phyloP scores from a whole-genome alignment of 2,329 filamentous ascomycete species.

The Chrysosporium queenslandicum region DNA sequence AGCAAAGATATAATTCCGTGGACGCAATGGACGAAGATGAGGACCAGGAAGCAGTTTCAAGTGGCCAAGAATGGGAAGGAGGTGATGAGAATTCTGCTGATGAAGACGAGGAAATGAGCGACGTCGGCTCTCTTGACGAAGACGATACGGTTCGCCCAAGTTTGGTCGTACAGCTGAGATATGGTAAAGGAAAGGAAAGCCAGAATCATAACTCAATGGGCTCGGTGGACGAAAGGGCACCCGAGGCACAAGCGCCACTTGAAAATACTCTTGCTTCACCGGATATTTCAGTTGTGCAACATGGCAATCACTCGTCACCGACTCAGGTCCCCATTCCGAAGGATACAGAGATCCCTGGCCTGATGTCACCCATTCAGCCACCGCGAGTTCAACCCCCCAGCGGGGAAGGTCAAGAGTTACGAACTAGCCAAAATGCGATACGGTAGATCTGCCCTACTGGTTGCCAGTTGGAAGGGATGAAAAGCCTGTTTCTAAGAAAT shows the following conservation, averaged over 20 bases:
- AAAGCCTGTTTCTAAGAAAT: neutral
- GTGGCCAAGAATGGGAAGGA: slow-evolving; percentile 59
- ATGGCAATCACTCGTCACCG: neutral
- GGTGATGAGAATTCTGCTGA: slow-evolving; percentile 60
- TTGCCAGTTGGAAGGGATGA: neutral
- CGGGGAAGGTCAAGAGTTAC: neutral
- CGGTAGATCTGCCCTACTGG: neutral
- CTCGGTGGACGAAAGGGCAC: neutral
- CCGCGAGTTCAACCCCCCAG: neutral
- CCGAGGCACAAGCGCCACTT: neutral
- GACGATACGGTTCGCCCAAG: slow-evolving; percentile 49
- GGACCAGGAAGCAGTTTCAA: slow-evolving; percentile 50
- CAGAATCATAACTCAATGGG: neutral
- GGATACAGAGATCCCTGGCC: neutral
- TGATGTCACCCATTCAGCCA: neutral
- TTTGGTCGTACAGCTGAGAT: slow-evolving; percentile 62
- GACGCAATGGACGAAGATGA: slow-evolving; percentile 61
- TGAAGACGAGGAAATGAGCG: slow-evolving; percentile 35
- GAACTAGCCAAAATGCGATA: neutral
- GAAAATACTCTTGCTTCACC: neutral
- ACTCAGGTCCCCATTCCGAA: neutral
- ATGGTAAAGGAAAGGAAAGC: slow-evolving; percentile 26
- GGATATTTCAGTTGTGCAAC: neutral
- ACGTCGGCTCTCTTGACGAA: slow-evolving; percentile 28
- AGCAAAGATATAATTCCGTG: slow-evolving; percentile 49